phyloP scores from a whole-genome alignment of 2,329 filamentous ascomycete species.

The Xylariaceae sp. region DNA sequence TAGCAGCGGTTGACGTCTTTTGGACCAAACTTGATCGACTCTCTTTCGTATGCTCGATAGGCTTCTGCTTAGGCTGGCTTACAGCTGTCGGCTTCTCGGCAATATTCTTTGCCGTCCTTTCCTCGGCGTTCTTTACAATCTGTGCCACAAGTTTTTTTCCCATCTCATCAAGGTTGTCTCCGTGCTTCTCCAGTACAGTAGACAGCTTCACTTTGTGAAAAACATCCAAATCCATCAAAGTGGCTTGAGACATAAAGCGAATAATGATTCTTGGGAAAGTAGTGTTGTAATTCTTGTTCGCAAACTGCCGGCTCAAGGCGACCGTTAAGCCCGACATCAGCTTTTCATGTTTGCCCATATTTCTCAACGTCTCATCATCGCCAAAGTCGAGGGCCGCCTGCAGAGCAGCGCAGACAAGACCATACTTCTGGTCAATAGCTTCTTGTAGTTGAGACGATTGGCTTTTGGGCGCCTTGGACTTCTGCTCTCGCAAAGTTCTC shows the following conservation, averaged over 20 bases:
- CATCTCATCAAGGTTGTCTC: slow-evolving; percentile 28
- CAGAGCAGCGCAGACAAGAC: slow-evolving; percentile 57
- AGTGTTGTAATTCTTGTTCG: slow-evolving; percentile 57
- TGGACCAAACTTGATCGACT: slow-evolving; percentile 19
- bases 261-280: slow-evolving; percentile 62
- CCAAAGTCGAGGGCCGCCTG: slow-evolving; percentile 61
- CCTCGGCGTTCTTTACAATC: slow-evolving; percentile 32
- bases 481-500: slow-evolving; percentile 38
- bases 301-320: slow-evolving; percentile 60
- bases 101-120: slow-evolving; percentile 21
- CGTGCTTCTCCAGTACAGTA: slow-evolving; percentile 22
- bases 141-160: slow-evolving; percentile 33
- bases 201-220: slow-evolving; percentile 22
- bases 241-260: slow-evolving; percentile 60
- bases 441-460: slow-evolving; percentile 42
- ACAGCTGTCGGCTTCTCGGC: slow-evolving; percentile 11
- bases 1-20: slow-evolving; percentile 18
- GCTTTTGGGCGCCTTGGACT: slow-evolving; percentile 38
- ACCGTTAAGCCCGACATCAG: slow-evolving; percentile 61
- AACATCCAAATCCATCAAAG: slow-evolving; percentile 22
- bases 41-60: slow-evolving; percentile 29
- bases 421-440: slow-evolving; percentile 51
- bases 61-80: slow-evolving; percentile 16
- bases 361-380: slow-evolving; percentile 61
- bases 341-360: slow-evolving; percentile 63